phyloP scores from a whole-genome alignment of 805 yeast species.

The Clavispora carvajalis region DNA sequence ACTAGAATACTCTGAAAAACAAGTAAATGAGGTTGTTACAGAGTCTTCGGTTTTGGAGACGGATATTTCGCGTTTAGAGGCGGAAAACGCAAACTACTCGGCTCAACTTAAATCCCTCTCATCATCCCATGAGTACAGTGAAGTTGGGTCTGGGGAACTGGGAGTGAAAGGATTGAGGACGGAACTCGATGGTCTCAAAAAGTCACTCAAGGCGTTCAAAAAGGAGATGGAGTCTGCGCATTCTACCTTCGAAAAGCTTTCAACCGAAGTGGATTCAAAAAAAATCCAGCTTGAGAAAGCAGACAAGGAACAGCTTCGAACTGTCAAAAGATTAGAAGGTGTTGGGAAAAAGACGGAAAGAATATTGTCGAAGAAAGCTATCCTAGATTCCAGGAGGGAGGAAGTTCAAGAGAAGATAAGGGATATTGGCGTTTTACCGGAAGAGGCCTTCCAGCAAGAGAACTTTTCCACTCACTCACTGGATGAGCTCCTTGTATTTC shows the following conservation, averaged over 20 bases:
- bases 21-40: conserved; percentile 37
- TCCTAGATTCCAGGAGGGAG: conserved; percentile 57
- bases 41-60: conserved; percentile 43
- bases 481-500: conserved; percentile 46
- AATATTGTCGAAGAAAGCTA: conserved; percentile 54
- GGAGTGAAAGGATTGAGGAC: not conserved
- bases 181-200: conserved; percentile 25
- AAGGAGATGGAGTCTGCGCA: conserved; percentile 12
- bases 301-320: conserved; percentile 51
- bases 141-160: conserved; percentile 9
- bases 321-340: conserved; percentile 53
- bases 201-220: conserved; percentile 16
- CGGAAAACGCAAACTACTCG: conserved; percentile 3
- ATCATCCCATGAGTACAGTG: conserved; percentile 17
- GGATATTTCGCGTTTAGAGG: conserved; percentile 21
- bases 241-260: conserved; percentile 18
- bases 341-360: conserved; percentile 63
- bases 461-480: conserved; percentile 42
- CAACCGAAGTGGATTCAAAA: conserved; percentile 29
- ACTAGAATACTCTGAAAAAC: conserved; percentile 41
- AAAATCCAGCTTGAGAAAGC: conserved; percentile 41
- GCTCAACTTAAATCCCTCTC: conserved; percentile 7
- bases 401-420: conserved; percentile 69
- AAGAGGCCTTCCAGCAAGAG: conserved; percentile 57
- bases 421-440: conserved; percentile 86